Evolutionary conservation across 495 filamentous ascomycete genomes (phyloP).

Genomic region (Penicillium canariense): DNA sequence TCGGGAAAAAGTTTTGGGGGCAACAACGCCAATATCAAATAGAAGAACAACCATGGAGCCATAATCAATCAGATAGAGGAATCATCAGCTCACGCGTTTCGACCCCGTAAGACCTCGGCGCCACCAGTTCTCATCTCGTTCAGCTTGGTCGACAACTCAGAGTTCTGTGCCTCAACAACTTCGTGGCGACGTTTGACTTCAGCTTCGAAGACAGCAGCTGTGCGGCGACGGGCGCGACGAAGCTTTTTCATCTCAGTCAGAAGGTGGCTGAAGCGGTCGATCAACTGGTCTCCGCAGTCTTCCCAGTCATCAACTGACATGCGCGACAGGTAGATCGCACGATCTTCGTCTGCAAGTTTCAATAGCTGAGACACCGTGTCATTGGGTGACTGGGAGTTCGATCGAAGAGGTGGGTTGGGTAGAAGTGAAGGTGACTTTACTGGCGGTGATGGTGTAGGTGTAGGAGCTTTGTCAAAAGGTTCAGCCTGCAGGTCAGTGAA

Average conservation of each 20-base stretch:
- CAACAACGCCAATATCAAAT: conserved; percentile 1
- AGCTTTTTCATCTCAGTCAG: conserved; percentile 62
- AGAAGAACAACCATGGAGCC: not conserved
- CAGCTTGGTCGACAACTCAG: conserved; percentile 39
- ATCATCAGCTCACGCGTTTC: conserved; percentile 24
- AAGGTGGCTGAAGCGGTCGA: conserved; percentile 63
- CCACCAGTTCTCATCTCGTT: conserved; percentile 45
- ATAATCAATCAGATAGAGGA: not conserved
- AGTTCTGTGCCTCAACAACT: conserved; percentile 33
- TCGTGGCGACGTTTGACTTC: conserved; percentile 58
- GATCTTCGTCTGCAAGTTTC: conserved; percentile 38
- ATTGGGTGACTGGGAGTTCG: conserved; percentile 17
- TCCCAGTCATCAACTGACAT: conserved; percentile 77
- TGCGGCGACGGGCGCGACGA: conserved; percentile 61
- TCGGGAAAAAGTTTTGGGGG: not conserved
- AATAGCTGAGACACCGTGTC: conserved; percentile 34
- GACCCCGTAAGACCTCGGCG: conserved; percentile 41
- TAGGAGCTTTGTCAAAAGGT: conserved; percentile 42
- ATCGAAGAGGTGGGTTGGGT: conserved; percentile 8
- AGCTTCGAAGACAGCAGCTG: conserved; percentile 65
- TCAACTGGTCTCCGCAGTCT: conserved; percentile 74
- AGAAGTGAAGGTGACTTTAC: conserved; percentile 25
- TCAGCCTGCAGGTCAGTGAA: conserved; percentile 45
- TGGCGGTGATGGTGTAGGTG: conserved; percentile 16
- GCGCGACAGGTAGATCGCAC: conserved; percentile 60